These are phyloP conservation scores for Teratosphaeria nubilosa DNA, from an alignment of 2,329 filamentous ascomycete genomes.

Conservation along the genomic window DNA sequence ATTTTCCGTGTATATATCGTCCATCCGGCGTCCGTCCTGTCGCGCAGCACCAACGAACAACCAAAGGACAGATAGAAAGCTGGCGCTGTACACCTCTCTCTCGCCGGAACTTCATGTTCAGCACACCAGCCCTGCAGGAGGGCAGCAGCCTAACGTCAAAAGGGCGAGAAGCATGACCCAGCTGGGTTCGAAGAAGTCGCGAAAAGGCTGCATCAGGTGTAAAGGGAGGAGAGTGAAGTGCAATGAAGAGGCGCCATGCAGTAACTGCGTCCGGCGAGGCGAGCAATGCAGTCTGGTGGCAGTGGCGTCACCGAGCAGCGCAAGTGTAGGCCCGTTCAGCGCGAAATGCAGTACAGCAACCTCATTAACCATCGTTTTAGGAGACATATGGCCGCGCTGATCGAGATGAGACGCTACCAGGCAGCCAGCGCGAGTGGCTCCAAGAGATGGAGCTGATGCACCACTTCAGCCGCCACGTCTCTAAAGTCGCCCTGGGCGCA, in stretches of 20 bases:
- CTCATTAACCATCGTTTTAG: not conserved
- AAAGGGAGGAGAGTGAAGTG: conserved; percentile 22
- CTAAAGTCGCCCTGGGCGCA: not conserved
- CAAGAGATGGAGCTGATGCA: conserved; percentile 22
- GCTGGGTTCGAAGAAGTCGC: conserved; percentile 3
- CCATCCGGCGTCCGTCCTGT: not conserved
- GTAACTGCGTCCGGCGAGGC: conserved; percentile 13
- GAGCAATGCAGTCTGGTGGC: conserved; percentile 11
- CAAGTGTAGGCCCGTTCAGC: not conserved
- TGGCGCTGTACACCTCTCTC: not conserved
- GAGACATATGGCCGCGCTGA: not conserved
- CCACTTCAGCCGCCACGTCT: conserved; percentile 9
- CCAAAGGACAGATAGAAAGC: not conserved
- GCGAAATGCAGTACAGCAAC: not conserved
- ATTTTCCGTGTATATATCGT: not conserved
- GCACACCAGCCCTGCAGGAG: not conserved
- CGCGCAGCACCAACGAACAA: not conserved
- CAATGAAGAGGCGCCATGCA: conserved; percentile 16
- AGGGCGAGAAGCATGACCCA: conserved; percentile 2
- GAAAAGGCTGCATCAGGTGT: conserved; percentile 17
- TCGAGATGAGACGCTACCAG: not conserved
- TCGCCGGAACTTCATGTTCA: not conserved
- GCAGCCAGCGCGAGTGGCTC: conserved; percentile 12
- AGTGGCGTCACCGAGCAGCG: not conserved
- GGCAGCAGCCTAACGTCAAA: not conserved